A percentile compares a stretch with the other conserved stretches of the same genome.
phyloP scores from a whole-genome alignment of 805 yeast genomes.

The Sungouiozyma intestinalis region DNA sequence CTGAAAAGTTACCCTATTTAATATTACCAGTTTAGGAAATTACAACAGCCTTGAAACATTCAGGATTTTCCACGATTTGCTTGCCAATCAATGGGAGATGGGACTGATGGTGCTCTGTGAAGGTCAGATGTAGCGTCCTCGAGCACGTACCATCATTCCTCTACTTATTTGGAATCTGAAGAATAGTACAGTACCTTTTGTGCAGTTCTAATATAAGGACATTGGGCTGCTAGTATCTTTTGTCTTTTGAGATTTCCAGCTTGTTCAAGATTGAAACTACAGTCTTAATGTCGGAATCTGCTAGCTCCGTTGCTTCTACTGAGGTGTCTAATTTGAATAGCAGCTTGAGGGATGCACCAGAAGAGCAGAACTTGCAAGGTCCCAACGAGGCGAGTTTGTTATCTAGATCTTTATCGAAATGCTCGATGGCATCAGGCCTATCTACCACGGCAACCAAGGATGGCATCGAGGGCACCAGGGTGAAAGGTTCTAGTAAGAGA shows the following conservation, averaged over 20 bases:
- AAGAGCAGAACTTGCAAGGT: slow-evolving; percentile 16
- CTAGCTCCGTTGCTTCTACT: slow-evolving; percentile 14
- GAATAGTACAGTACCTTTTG: no score
- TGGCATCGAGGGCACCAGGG: slow-evolving; percentile 55
- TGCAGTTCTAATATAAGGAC: no score
- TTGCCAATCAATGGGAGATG: no score
- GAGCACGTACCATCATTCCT: no score
- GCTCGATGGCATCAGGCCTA: slow-evolving; percentile 54
- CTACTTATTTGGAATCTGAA: no score
- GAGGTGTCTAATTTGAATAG: slow-evolving; percentile 9
- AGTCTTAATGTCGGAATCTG: slow-evolving; percentile 20
- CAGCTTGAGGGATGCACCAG: slow-evolving; percentile 12
- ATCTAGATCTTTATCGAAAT: slow-evolving; percentile 51
- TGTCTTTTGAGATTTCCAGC: no score
- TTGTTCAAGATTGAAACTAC: no score
- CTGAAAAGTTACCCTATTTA: background rate
- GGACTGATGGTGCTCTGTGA: no score
- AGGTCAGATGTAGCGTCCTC: no score
- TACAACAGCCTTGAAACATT: slow-evolving; percentile 1
- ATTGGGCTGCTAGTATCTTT: no score
- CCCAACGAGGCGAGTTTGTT: slow-evolving; percentile 16
- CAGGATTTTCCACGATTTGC: background rate
- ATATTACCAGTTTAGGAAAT: background rate
- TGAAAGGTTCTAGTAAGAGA: slow-evolving; percentile 34
- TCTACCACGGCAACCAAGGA: slow-evolving; percentile 68